Base-by-base conservation (phyloP, 2,329 filamentous ascomycete genomes). In the Fusarium ramigenum region DNA sequence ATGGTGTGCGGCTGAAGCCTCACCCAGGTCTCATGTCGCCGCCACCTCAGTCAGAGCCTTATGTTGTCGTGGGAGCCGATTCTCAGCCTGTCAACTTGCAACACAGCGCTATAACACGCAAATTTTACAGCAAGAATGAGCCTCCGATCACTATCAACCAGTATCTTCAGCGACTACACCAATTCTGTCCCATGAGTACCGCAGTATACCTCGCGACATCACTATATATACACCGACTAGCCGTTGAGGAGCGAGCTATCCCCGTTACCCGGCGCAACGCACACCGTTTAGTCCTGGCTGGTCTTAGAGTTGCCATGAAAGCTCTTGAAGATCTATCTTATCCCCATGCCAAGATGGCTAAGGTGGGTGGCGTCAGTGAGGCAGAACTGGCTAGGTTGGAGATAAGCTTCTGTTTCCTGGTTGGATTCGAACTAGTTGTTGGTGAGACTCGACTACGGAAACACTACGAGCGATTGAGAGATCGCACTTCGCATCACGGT, bases 251-350 rank as follows among this genome's bases (percentile, higher is more conserved):
- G 79, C 90, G 90, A 74, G 89, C 92, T 30, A 92, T 98, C 28
- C 91, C 92, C 2, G 92, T 97, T 12, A 97, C 95, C 6, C 88
- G 89, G 64, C 89, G 94, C 63, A 98, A 97, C 71, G 92, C 94
- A 69, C 96, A 99, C 81, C 91, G 96, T 5, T 85, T 98, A 12
- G 87, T 97, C 37, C 88, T 99, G 21, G 95, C 94, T 0, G 93
- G 93, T 11, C 86, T 98, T 60, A 87, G 95, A 40, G 93, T 98
- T 7, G 95, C 96, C 19, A 96, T 95, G 89, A 99, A 98, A 84
- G 93, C 94, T 1, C 85, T 98, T n/a, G 96, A 99, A 82, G 96
- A 98, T 81, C 87, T 96, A 60, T 93, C 92, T 75, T 97, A 97
- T 83, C 90, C 93, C 14, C 96, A 98, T 83, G 88, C 88, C 67